These are phyloP conservation scores for Diaporthe velutina DNA, from an alignment of 2,329 filamentous ascomycete genomes.

Conservation along the genomic window DNA sequence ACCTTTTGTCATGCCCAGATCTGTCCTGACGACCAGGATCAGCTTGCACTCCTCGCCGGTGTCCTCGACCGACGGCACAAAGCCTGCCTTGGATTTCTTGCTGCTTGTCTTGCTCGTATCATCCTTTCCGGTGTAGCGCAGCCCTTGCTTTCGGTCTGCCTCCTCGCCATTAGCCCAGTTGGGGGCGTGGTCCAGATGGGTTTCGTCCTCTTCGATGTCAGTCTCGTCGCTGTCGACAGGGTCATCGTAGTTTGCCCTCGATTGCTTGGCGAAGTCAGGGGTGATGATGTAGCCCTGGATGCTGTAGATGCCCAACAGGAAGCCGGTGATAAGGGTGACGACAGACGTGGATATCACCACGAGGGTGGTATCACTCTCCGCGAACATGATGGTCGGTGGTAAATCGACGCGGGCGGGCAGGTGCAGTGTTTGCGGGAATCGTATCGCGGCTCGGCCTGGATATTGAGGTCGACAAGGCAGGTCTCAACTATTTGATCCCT, in stretches of 20 bases:
- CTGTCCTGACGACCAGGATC: constrained; percentile 90
- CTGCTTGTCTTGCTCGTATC: constrained; percentile 47
- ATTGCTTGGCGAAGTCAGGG: constrained; percentile 68
- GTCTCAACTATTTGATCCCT: neutral
- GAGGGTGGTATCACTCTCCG: constrained; percentile 33
- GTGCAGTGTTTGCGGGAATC: neutral
- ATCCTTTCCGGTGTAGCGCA: constrained; percentile 53
- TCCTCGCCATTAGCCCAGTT: constrained; percentile 75
- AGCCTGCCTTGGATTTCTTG: constrained; percentile 57
- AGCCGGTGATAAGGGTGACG: constrained; percentile 80
- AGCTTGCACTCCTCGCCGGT: constrained; percentile 89
- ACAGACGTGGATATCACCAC: constrained; percentile 81
- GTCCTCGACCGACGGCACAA: constrained; percentile 47
- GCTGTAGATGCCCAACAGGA: constrained; percentile 83
- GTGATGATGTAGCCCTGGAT: constrained; percentile 71
- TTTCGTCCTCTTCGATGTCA: constrained; percentile 73
- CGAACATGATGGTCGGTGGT: neutral
- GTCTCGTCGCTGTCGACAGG: constrained; percentile 78
- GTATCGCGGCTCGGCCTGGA: too few species aligned
- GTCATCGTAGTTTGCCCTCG: constrained; percentile 67
- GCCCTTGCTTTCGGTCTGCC: constrained; percentile 70
- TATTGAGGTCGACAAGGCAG: neutral
- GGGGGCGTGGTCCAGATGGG: constrained; percentile 73
- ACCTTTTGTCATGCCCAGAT: constrained; percentile 98
- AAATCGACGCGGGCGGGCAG: neutral